A percentile compares a stretch with the other conserved stretches of the same genome.
Conservation (phyloP, 2,329 filamentous ascomycete genomes). For the Talaromyces albobiverticillius region DNA sequence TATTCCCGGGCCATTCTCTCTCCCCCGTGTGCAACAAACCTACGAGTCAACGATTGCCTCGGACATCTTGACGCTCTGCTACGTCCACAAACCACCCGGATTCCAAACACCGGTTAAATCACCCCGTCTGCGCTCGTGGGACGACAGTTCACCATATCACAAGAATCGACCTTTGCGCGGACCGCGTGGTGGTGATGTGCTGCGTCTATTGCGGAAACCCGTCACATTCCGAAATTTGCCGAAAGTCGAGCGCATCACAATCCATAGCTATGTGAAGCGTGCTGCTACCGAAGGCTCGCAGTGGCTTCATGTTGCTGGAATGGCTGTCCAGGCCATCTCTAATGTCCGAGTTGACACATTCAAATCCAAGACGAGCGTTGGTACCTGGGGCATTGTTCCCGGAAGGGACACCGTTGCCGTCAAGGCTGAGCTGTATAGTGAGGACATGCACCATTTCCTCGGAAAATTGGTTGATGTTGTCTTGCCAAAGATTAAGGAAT, state of each 20-base stretch:
- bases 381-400: constrained; percentile 70
- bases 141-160: constrained; percentile 88
- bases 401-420: constrained; percentile 68
- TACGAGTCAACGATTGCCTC: constrained; percentile 81
- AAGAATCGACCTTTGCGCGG: constrained; percentile 83
- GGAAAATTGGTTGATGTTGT: constrained; percentile 88
- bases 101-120: constrained; percentile 56
- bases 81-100: constrained; percentile 80
- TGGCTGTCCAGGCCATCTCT: constrained; percentile 81
- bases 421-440: constrained; percentile 73
- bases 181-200: constrained; percentile 70
- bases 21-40: constrained; percentile 84
- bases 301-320: constrained; percentile 76
- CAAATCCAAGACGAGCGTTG: constrained; percentile 66
- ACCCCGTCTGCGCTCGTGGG: constrained; percentile 78
- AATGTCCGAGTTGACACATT: constrained; percentile 71
- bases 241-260: constrained; percentile 72
- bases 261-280: constrained; percentile 72
- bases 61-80: constrained; percentile 85
- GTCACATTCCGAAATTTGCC: constrained; percentile 82
- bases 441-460: constrained; percentile 84
- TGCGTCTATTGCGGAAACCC: constrained; percentile 51
- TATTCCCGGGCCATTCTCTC: constrained; percentile 83
- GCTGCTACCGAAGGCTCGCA: constrained; percentile 67
- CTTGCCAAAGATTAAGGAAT: constrained; percentile 94